Percentiles rank a stretch among this genome's conserved stretches.
These are phyloP conservation scores for Cordyceps cateniannulata DNA, from an alignment of 2,329 filamentous ascomycete species.

Conservation along the genomic window DNA sequence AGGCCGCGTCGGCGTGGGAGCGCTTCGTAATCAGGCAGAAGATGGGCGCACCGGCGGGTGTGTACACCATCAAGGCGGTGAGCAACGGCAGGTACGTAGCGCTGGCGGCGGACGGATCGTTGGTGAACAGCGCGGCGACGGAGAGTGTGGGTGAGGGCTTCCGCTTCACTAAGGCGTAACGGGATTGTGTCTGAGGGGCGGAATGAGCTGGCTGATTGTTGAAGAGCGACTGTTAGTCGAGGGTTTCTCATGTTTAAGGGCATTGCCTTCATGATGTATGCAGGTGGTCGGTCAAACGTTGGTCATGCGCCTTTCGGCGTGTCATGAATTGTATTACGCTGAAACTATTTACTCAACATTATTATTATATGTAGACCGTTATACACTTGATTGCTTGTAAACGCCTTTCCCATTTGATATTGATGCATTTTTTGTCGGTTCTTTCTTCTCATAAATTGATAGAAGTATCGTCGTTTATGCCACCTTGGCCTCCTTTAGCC, in stretches of 20 bases:
- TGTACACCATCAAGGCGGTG: conserved; percentile 20
- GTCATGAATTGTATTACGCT: conserved; percentile 7
- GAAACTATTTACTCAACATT: conserved; percentile 13
- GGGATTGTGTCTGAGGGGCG: no score
- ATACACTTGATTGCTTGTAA: conserved; percentile 4
- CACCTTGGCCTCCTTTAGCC: conserved; percentile 10
- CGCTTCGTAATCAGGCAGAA: no score
- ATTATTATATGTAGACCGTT: conserved; percentile 13
- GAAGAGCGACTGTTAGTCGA: neutral
- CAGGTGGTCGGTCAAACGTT: neutral
- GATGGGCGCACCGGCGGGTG: no score
- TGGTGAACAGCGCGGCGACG: conserved; percentile 18
- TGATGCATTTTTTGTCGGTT: neutral
- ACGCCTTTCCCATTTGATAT: conserved; percentile 3
- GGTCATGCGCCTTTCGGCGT: conserved; percentile 2
- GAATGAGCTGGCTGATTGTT: no score
- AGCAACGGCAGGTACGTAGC: conserved; percentile 19
- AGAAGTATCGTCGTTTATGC: neutral
- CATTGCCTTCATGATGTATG: no score
- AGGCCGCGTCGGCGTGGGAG: no score
- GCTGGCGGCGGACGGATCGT: conserved; percentile 15
- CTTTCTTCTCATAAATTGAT: neutral
- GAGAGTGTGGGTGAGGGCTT: neutral
- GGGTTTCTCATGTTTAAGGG: no score
- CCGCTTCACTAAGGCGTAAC: neutral